phyloP scores from a whole-genome alignment of 148 eudicot genomes.

The Rhododendron henanense region DNA sequence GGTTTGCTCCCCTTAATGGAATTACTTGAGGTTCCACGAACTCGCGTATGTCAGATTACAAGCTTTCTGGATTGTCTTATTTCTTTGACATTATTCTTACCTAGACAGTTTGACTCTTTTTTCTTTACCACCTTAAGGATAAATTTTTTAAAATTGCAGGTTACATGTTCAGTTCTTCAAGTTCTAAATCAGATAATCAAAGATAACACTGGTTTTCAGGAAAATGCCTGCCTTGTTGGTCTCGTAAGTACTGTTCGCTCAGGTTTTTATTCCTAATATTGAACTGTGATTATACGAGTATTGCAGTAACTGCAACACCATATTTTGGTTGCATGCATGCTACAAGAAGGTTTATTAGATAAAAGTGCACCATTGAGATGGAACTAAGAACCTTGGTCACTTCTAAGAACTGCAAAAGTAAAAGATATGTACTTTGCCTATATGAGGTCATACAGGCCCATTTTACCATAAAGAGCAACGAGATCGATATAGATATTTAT shows the following conservation, averaged over 20 bases:
- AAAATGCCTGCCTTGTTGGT: constrained; percentile 98
- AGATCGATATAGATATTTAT: not conserved
- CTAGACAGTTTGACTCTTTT: not conserved
- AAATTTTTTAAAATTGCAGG: constrained; percentile 47
- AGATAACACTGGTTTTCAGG: constrained; percentile 83
- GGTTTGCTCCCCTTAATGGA: constrained; percentile 95
- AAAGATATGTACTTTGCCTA: not conserved
- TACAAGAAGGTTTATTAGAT: not conserved
- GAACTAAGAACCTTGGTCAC: not conserved
- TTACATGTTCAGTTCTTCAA: constrained; percentile 84
- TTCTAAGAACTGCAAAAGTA: not conserved
- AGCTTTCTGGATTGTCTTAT: constrained; percentile 7
- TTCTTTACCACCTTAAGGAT: not conserved
- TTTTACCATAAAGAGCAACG: not conserved
- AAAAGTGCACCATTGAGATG: not conserved
- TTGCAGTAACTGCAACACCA: not conserved
- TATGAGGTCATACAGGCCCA: not conserved
- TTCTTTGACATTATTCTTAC: not conserved
- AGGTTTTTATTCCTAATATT: not conserved
- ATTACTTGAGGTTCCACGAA: constrained; percentile 79
- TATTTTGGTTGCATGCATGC: not conserved
- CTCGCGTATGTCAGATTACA: constrained; percentile 58
- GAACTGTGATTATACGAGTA: not conserved
- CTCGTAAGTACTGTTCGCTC: constrained; percentile 53
- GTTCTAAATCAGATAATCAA: constrained; percentile 83